Base-by-base conservation (phyloP, 306 rosid genomes). In the Fragaria ananassa region DNA sequence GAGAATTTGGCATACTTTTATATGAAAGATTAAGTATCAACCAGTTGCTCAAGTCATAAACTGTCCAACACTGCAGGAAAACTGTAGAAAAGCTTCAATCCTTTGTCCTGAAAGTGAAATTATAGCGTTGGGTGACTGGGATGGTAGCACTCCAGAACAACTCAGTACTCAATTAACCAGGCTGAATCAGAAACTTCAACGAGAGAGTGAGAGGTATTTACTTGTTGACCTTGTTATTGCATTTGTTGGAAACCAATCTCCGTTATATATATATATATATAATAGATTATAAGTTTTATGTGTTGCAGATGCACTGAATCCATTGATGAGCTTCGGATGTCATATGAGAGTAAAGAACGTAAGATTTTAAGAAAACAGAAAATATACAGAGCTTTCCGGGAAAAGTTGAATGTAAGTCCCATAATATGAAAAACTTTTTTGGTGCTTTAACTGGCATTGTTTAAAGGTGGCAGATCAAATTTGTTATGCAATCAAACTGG, bases 111-210 rank as follows among this genome's bases (percentile, higher is more conserved):
- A 85, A 89, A 70, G 75, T 64, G 97, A 93, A 72, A 83, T 91
- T 76, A 81, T 85, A 69, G 86, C 88, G 25, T 78, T 87, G 49
- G 92, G 91, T 74, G 92, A 85, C 64, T 86, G 86, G 68, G 86
- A 84, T 70, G 90, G 89, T 82, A 78, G 86, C 83, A 90, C 89
- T 42, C 94, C 97, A 8, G 97, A 87, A 80, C 89, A 91, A 80
- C 88, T 91, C 78, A 93, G 91, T 71, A 87, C 89, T 17, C 90
- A 85, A 76, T 25, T 93, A 80, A 87, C 85, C 60, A 81, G 84
- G 76, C 79, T 91, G 71, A 82, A 86, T 66, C 87, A 81, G 79
- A 86, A 85, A 78, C 90, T 90, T 76, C 75, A 68, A 82, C 90
- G 80, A 29, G 97, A 93, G 84, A 91, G 90, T 65, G 86, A 81